These are phyloP conservation scores for Miamiensis avidus DNA, from an alignment of 169 alveolate genomes.

Conservation along the genomic window DNA sequence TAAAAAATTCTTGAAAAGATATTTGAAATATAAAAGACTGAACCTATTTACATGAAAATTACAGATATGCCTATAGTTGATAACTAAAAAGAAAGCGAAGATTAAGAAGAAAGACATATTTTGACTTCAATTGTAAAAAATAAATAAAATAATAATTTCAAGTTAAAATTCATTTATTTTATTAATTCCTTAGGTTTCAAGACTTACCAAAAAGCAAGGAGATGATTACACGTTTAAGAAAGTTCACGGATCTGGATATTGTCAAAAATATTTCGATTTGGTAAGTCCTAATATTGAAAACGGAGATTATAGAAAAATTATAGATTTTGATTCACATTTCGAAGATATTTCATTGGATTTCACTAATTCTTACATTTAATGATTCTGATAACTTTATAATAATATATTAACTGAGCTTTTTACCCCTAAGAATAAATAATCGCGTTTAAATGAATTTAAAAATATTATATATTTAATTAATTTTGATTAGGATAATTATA, in stretches of 20 bases:
- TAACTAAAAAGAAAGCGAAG: neutral
- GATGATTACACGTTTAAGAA: neutral
- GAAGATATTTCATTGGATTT: slow-evolving; percentile 40
- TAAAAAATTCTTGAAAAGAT: neutral
- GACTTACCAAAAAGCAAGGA: slow-evolving; percentile 10
- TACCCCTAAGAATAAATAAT: too few relatives aligned
- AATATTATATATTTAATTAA: too few relatives aligned
- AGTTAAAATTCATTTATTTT: neutral
- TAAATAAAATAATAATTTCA: neutral
- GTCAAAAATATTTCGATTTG: neutral
- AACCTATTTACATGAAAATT: neutral
- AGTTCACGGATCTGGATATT: neutral
- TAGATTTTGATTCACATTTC: slow-evolving; percentile 52
- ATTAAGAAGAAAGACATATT: neutral
- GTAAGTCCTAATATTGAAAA: slow-evolving; percentile 4
- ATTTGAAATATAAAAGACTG: neutral
- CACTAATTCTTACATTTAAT: slow-evolving; percentile 8
- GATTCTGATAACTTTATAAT: too few relatives aligned
- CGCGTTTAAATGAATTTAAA: too few relatives aligned
- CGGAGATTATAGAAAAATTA: slow-evolving; percentile 28
- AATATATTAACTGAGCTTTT: too few relatives aligned
- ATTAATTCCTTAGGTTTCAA: neutral
- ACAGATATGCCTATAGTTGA: neutral
- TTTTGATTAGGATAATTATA: too few relatives aligned
- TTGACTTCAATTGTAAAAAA: neutral